Evolutionary conservation across 768 basidiomycete species (phyloP).

Genomic region (Candolleomyces eurysporus): DNA sequence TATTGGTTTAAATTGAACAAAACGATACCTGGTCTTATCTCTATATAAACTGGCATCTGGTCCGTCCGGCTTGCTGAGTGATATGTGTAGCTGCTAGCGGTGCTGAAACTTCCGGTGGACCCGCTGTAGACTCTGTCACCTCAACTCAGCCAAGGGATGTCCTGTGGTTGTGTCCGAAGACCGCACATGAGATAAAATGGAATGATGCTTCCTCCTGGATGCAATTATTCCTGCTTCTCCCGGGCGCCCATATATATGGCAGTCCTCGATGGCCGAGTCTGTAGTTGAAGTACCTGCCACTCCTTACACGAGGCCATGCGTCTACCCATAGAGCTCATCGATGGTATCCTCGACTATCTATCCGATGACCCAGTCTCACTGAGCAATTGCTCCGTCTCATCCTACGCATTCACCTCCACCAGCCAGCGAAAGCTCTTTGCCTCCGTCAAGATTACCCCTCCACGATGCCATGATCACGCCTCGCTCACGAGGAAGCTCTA

Average conservation of each 20-base stretch:
- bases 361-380: not conserved
- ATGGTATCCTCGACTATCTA: not conserved
- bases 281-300: not conserved
- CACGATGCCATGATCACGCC: not conserved
- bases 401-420: not conserved
- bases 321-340: not conserved
- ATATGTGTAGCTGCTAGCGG: no score
- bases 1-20: no score
- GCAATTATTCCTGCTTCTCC: no score
- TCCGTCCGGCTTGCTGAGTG: no score
- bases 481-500: not conserved
- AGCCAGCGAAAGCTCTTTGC: slow-evolving; percentile 1
- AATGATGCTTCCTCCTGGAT: no score
- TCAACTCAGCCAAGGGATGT: no score
- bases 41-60: no score
- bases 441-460: not conserved
- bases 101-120: no score
- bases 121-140: no score
- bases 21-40: no score
- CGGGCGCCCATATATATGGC: not conserved
- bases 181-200: no score
- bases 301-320: not conserved
- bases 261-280: not conserved
- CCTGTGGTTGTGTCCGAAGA: no score
- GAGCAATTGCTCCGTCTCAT: not conserved